Percentiles rank a stretch among this genome's conserved stretches.
phyloP scores from a whole-genome alignment of 441 rosid species.

The Arabidopsis lyrata region DNA sequence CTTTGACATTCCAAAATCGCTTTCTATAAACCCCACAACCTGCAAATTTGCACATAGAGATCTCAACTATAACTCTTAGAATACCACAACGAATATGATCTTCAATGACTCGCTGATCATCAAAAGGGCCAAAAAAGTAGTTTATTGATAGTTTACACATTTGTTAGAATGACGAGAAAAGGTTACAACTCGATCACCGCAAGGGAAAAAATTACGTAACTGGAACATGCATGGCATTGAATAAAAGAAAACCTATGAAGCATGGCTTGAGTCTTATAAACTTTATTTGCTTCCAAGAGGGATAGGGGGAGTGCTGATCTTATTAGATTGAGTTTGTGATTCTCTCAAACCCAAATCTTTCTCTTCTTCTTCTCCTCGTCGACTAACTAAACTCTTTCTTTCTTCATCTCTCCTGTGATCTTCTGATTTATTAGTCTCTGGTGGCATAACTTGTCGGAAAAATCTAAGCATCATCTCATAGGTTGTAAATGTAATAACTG shows the following conservation, averaged over 20 bases:
- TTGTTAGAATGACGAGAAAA: constrained; percentile 37
- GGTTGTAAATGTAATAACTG: constrained; percentile 90
- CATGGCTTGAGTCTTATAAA: constrained; percentile 20
- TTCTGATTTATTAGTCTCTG: constrained; percentile 41
- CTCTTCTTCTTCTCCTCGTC: constrained; percentile 49
- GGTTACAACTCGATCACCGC: constrained; percentile 35
- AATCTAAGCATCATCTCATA: constrained; percentile 87
- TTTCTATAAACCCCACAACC: constrained; percentile 23
- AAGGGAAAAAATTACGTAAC: constrained; percentile 31
- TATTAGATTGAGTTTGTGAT: constrained; percentile 43
- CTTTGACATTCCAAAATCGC: constrained; percentile 28
- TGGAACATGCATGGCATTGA: constrained; percentile 31
- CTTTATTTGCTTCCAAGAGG: constrained; percentile 46
- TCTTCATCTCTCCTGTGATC: constrained; percentile 50
- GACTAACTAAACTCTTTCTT: constrained; percentile 53
- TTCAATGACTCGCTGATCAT: constrained; percentile 7
- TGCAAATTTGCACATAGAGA: constrained; percentile 33
- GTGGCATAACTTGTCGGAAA: constrained; percentile 52
- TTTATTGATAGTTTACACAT: constrained; percentile 38
- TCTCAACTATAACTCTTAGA: background rate
- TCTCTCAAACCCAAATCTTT: constrained; percentile 48
- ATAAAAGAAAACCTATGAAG: constrained; percentile 33
- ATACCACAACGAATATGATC: constrained; percentile 7
- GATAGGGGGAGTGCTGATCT: constrained; percentile 42
- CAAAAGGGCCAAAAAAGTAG: constrained; percentile 8